Base-by-base conservation (phyloP, 305 asterid species). In the Solanum hybrid region DNA sequence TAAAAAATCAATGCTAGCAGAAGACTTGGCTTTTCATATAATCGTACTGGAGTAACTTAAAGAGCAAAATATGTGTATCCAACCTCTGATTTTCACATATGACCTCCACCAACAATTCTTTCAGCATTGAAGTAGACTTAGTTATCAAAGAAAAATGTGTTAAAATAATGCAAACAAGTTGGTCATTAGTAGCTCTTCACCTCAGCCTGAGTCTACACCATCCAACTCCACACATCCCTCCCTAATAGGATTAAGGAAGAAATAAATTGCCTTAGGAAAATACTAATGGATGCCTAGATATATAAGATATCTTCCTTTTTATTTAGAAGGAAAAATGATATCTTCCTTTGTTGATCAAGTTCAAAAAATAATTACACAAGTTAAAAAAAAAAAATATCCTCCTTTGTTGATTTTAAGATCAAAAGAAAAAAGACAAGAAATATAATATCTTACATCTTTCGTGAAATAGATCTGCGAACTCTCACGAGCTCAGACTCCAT, bases 381-480 rank as follows among this genome's bases (percentile, higher is more conserved):
- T 42, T 42, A 2, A 42, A 42, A 57, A 6, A 42, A 46, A 57
- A 6, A 57, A 57, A 77, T n/a, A 76, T 77, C 75, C 11, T 76
- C 87, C 46, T 33, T 79, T 28, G 79, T 61, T 79, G 87, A 57
- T 36, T 26, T 81, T 81, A 37, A 79, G 6, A 31, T n/a, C 75
- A 79, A 35, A 34, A 37, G 31, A 36, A 78, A 35, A 24, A 35
- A 31, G 16, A 69, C 82, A 31, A 90, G 79, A 29, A 89, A 64
- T 9, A 90, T 67, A 92, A 37, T 34, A 40, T 82, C 96, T 95
- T 95, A 98, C 99, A 98, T 97, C 93, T 92, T 95, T 80, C 92
- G 89, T 39, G 92, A 91, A 95, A 96, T 97, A 89, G 16, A 90
- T 92, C 87, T 92, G 89, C 98, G 99, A 75, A 93, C 93, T 90